Evolutionary conservation across 2,329 filamentous ascomycete species (phyloP), one percentile per base, ranked within the genome.

Genomic region (Geosmithia flava): DNA sequence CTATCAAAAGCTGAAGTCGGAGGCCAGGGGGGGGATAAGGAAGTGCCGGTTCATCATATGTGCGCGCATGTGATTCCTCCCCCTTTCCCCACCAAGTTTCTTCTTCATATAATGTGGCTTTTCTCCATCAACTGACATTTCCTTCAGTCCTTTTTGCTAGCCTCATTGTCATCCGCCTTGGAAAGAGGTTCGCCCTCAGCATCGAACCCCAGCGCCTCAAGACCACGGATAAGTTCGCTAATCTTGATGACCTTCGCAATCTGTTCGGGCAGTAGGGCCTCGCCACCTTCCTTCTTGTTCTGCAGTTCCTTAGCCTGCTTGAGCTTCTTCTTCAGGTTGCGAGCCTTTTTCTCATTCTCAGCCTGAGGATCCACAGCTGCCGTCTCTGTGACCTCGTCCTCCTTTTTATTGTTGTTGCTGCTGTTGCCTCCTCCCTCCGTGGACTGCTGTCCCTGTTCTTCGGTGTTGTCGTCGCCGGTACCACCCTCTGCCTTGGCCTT

Each of bases 241-340:
- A 98, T 95, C 67, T 93, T 95, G 63, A 95, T 94, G 48, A 98
- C 87, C 70, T 98, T 98, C 56, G 91, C 89, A 53, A 97, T 84
- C 68, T 98, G 93, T 68, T 98, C 93, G 0, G 90, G 91, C 23
- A 97, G 72, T 51, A 98, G 68, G 4, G 79, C 75, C 61, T 87
- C 85, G 19, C 93, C 93, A 49, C 81, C 82, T 20, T 95, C 87
- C 65, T 95, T 95, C 74, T 95, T 96, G 58, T 82, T 83, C 62
- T 88, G 85, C 48, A 98, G 73, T 2, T 97, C 93, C 56, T 82
- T 85, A 3, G 93, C 91, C 64, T 98, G 93, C 58, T 91, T 86
- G 51, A 98, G 71, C 68, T 97, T 98, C 74, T 98, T 98, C 63
- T 84, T 86, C 43, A 97, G 69, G 58, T 87, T 94, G 53, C 90